A percentile compares a stretch with the other conserved stretches of the same genome.
phyloP scores from a whole-genome alignment of 495 filamentous ascomycete species.

The Lindgomyces ingoldianus region DNA sequence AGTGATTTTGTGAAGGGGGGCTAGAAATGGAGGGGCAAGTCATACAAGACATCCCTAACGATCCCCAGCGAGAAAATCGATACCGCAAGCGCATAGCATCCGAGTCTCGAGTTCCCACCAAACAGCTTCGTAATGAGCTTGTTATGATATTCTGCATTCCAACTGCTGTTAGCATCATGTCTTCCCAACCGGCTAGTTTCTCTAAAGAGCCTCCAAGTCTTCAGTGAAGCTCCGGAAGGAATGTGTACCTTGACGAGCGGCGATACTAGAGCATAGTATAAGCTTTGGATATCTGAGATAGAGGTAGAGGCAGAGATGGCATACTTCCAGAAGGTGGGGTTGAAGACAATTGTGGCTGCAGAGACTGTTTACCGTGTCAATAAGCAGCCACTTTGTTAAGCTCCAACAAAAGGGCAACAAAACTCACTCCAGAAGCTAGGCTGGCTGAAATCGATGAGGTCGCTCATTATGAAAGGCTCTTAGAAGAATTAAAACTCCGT shows the following conservation, averaged over 20 bases:
- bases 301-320: conserved; percentile 33
- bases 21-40: conserved; percentile 38
- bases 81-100: conserved; percentile 85
- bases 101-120: conserved; percentile 72
- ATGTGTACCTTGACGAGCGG: conserved; percentile 64
- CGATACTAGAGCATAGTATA: conserved; percentile 51
- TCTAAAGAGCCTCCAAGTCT: too few species aligned
- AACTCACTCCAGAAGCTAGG: conserved; percentile 61
- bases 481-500: not conserved
- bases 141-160: conserved; percentile 76
- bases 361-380: conserved; percentile 54
- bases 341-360: conserved; percentile 67
- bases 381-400: too few species aligned
- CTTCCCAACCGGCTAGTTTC: not conserved
- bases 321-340: conserved; percentile 81
- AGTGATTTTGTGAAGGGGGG: conserved; percentile 45
- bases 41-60: conserved; percentile 73
- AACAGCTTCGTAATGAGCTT: conserved; percentile 86
- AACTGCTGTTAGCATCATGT: not conserved
- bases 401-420: not conserved
- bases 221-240: not conserved
- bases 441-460: conserved; percentile 61
- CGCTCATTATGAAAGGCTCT: conserved; percentile 15
- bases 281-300: not conserved
- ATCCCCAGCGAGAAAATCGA: conserved; percentile 91